Evolutionary conservation across 1,284 basidiomycete genomes (phyloP).

Genomic region (Hemileccinum hortonii): DNA sequence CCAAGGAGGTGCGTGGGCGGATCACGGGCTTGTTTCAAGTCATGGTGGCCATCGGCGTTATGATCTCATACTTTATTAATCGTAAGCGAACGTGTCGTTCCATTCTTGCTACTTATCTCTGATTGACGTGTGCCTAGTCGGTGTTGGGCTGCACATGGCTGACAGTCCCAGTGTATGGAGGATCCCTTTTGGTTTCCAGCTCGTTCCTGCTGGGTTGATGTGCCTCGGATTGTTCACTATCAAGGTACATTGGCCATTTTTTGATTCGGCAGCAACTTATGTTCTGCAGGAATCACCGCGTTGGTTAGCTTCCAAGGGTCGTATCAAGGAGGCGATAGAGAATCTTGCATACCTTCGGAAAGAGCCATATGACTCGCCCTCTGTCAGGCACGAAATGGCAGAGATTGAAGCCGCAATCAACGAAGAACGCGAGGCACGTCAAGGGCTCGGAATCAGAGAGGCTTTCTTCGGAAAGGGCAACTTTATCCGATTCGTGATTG

Average conservation of each 20-base stretch:
- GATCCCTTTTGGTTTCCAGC: slow-evolving; percentile 73
- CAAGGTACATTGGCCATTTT: slow-evolving; percentile 42
- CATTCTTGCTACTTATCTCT: not conserved
- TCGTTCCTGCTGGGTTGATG: slow-evolving; percentile 80
- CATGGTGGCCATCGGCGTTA: slow-evolving; percentile 74
- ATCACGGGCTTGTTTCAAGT: slow-evolving; percentile 81
- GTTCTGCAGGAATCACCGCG: slow-evolving; percentile 61
- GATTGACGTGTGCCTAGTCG: slow-evolving; percentile 42
- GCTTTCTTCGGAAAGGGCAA: slow-evolving; percentile 77
- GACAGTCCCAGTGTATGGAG: slow-evolving; percentile 59
- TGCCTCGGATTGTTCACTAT: slow-evolving; percentile 69
- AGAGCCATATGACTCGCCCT: slow-evolving; percentile 45
- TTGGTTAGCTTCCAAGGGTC: slow-evolving; percentile 59
- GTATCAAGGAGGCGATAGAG: slow-evolving; percentile 47
- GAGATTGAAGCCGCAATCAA: slow-evolving; percentile 66
- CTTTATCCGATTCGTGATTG: slow-evolving; percentile 59
- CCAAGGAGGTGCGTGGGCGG: slow-evolving; percentile 69
- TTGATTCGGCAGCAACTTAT: slow-evolving; percentile 10
- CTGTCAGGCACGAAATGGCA: slow-evolving; percentile 53
- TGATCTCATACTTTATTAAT: slow-evolving; percentile 78
- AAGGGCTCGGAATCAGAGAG: slow-evolving; percentile 59
- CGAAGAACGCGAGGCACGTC: slow-evolving; percentile 59
- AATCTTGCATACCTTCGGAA: slow-evolving; percentile 62
- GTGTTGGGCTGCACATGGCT: slow-evolving; percentile 55
- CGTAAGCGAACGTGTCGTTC: slow-evolving; percentile 41